Percentiles rank a stretch among this genome's conserved stretches.
These are phyloP conservation scores for Pestalotiopsis sp. DNA, from an alignment of 2,329 filamentous ascomycete genomes.

Conservation along the genomic window DNA sequence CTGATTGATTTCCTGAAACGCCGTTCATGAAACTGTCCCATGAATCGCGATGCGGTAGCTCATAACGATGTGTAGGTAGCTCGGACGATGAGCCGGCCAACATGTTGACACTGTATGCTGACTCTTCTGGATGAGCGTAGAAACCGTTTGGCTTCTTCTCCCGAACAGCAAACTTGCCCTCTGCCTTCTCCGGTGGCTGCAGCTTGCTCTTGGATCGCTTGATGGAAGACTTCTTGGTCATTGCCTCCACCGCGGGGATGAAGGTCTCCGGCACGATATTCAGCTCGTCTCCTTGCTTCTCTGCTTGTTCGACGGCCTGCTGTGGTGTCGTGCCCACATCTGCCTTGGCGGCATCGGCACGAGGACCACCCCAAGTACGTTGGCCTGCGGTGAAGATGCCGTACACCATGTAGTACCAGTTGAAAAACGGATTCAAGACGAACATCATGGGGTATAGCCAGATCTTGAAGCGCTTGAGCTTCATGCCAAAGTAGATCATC, in stretches of 20 bases:
- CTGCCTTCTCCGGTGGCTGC: conserved; percentile 73
- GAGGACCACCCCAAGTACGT: conserved; percentile 92
- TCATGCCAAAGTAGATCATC: conserved; percentile 94
- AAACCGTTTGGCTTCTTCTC: conserved; percentile 68
- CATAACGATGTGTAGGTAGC: conserved; percentile 43
- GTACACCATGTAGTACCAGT: conserved; percentile 98
- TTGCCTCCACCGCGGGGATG: conserved; percentile 56
- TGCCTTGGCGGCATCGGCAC: conserved; percentile 84
- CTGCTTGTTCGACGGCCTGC: conserved; percentile 82
- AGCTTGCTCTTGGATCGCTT: conserved; percentile 59
- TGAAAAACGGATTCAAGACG: conserved; percentile 92
- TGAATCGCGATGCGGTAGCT: conserved; percentile 61
- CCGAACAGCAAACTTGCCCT: conserved; percentile 77
- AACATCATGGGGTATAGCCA: conserved; percentile 98
- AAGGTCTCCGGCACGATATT: conserved; percentile 91
- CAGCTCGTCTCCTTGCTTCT: conserved; percentile 80
- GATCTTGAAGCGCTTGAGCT: conserved; percentile 87
- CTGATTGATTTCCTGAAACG: conserved; percentile 57
- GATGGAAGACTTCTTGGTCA: conserved; percentile 38
- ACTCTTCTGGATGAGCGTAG: conserved; percentile 72
- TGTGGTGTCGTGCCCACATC: conserved; percentile 76
- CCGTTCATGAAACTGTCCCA: conserved; percentile 67
- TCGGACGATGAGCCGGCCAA: conserved; percentile 25
- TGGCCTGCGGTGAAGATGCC: conserved; percentile 94
- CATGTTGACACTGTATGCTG: conserved; percentile 56